Evolutionary conservation across 164 flowering plant species (phyloP).

Genomic region (Chimonanthus praecox): DNA sequence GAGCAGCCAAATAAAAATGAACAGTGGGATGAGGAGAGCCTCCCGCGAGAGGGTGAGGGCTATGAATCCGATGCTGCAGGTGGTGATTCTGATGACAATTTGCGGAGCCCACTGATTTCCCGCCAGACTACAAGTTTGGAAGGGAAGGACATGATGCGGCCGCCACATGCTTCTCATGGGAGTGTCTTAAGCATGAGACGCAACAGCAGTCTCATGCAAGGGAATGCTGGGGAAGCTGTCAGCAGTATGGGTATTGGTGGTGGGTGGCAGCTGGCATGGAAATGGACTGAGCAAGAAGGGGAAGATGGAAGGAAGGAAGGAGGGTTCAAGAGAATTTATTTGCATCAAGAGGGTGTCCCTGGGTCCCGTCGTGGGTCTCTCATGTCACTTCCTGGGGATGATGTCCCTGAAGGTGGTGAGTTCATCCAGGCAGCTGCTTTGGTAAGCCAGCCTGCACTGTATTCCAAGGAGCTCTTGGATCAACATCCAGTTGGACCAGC

Average conservation of each 20-base stretch:
- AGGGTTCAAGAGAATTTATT: slow-evolving; percentile 50
- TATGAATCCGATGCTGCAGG: slow-evolving; percentile 33
- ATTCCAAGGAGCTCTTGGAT: slow-evolving; percentile 38
- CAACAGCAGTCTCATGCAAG: slow-evolving; percentile 34
- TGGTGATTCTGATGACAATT: slow-evolving; percentile 41
- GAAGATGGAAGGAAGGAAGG: slow-evolving; percentile 45
- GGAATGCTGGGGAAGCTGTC: slow-evolving; percentile 31
- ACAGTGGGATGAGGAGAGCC: slow-evolving; percentile 57
- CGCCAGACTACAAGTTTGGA: slow-evolving; percentile 45
- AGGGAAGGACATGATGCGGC: slow-evolving; percentile 33
- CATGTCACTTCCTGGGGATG: slow-evolving; percentile 43
- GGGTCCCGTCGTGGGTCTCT: slow-evolving; percentile 45
- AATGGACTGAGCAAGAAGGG: slow-evolving; percentile 42
- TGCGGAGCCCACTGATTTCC: slow-evolving; percentile 48
- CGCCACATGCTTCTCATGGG: slow-evolving; percentile 30
- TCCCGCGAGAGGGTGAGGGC: slow-evolving; percentile 37
- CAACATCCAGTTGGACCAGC: slow-evolving; percentile 50
- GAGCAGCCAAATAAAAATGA: slow-evolving; percentile 31
- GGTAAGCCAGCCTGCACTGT: slow-evolving; percentile 52
- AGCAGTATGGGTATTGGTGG: slow-evolving; percentile 54
- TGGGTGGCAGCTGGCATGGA: slow-evolving; percentile 63
- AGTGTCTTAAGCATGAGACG: slow-evolving; percentile 38
- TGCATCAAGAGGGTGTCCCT: slow-evolving; percentile 43
- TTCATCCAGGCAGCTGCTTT: slow-evolving; percentile 50
- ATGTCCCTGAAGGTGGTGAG: slow-evolving; percentile 28